Base-by-base conservation (phyloP, 176 grass and related monocot genomes). In the Aegilops bicornis region DNA sequence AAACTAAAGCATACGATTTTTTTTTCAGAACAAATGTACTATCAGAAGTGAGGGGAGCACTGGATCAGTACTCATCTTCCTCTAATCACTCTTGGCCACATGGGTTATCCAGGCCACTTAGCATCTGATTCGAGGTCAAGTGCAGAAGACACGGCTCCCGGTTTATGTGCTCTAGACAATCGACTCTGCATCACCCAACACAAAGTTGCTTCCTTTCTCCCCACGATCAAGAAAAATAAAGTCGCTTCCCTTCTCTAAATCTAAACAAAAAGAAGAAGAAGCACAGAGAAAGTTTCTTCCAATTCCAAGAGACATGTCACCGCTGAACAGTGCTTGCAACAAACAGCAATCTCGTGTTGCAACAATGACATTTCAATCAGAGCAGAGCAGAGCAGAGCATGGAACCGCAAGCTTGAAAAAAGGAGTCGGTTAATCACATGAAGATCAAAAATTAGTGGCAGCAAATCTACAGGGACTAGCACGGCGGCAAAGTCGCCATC, bases 361-460 rank as follows among this genome's bases (percentile, higher is more conserved):
- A 74, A 81, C 61, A 69, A 64, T 76, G 36, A 40, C 62, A 80
- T 70, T 47, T 73, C 64, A 86, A 11, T 30, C 45, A n/a, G 32
- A 86, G 48, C 29, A 45, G 36, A 36, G 32, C 67, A 58, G 14
- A 5, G 47, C 47, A 50, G 47, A 19, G 48, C 15, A 52, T 6
- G 32, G 24, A 82, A 64, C 69, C 42, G 61, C 62, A 58, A 20
- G 16, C 31, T 86, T 61, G 30, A 17, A 66, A 47, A 30, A 50
- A 17, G 25, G 67, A 19, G 65, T 80, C 61, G 24, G 65, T 86
- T 86, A 86, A 86, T 86, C 76, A 79, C 77, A 48, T 13, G 75
- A 62, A 17, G 25, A 1, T 76, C 43, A 76, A 82, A 84, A 88
- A 91, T 88, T 85, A 91, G 90, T 82, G 78, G 73, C 82, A 84